A percentile compares a stretch with the other conserved stretches of the same genome.
Evolutionary conservation across 139 green algal genomes (phyloP).

Genomic region (Coccomyxa sp.): DNA sequence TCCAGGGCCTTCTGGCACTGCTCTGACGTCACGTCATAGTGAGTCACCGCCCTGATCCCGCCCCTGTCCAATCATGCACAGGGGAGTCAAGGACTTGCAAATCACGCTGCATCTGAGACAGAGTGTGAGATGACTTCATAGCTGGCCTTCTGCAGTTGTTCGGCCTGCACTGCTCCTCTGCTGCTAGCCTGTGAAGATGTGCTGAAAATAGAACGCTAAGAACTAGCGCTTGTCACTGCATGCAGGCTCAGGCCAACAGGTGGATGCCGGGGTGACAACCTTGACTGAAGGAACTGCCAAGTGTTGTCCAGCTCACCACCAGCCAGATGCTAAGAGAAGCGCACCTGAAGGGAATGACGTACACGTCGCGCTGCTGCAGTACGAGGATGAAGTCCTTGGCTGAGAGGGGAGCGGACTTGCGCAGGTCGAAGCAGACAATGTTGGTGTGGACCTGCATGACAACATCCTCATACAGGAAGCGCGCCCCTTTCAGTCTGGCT

Average conservation of each 20-base stretch:
- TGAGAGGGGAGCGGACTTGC: neutral
- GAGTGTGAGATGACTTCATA: neutral
- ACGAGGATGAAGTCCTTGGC: neutral
- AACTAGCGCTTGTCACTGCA: neutral
- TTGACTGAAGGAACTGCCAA: too few species aligned
- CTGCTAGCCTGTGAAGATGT: too few species aligned
- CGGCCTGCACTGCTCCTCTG: too few species aligned
- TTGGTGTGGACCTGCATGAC: conserved; percentile 12
- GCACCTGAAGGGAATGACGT: neutral
- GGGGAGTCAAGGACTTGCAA: neutral
- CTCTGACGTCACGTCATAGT: conserved; percentile 9
- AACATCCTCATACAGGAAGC: neutral
- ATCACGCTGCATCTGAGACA: neutral
- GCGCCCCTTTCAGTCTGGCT: too few species aligned
- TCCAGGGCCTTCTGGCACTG: neutral
- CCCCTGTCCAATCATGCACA: neutral
- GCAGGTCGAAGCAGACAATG: conserved; percentile 20
- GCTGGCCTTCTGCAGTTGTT: too few species aligned
- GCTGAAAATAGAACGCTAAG: neutral
- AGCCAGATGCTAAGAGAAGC: too few species aligned
- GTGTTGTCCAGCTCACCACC: too few species aligned
- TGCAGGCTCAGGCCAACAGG: neutral
- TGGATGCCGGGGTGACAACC: neutral
- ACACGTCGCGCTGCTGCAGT: neutral
- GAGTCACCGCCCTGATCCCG: conserved; percentile 8